These are phyloP conservation scores for Solanum chilense DNA, from an alignment of 257 asterid species.

Conservation along the genomic window DNA sequence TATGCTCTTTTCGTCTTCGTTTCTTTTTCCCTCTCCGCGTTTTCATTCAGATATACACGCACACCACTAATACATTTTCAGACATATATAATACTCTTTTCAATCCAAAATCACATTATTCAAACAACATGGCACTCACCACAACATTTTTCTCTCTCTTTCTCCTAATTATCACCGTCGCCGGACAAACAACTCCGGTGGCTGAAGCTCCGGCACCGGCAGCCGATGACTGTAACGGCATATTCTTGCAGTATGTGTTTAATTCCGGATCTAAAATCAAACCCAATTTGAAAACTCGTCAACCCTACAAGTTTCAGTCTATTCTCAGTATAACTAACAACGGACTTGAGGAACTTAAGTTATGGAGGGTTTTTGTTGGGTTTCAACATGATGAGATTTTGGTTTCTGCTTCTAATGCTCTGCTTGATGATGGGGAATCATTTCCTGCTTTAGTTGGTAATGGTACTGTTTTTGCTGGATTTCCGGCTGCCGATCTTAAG, in stretches of 20 bases:
- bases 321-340: slow-evolving; percentile 46
- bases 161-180: not conserved
- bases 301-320: slow-evolving; percentile 73
- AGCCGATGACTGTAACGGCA: slow-evolving; percentile 51
- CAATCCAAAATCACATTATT: slow-evolving; percentile 8
- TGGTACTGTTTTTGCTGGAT: slow-evolving; percentile 75
- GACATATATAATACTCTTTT: not conserved
- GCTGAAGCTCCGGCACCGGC: slow-evolving; percentile 36
- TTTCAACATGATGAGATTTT: slow-evolving; percentile 61
- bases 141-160: slow-evolving; percentile 1
- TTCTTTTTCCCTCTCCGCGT: slow-evolving; percentile 5
- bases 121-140: slow-evolving; percentile 21
- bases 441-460: slow-evolving; percentile 65
- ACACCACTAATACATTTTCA: not conserved
- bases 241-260: slow-evolving; percentile 48
- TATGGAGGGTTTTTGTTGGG: slow-evolving; percentile 83
- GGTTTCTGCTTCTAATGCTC: slow-evolving; percentile 78
- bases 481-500: slow-evolving; percentile 71
- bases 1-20: slow-evolving; percentile 29
- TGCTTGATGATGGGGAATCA: slow-evolving; percentile 62
- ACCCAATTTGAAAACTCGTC: slow-evolving; percentile 37
- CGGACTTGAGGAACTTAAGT: slow-evolving; percentile 55
- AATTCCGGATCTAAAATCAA: slow-evolving; percentile 30
- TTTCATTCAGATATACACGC: not conserved
- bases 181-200: slow-evolving; percentile 8